Evolutionary conservation across 768 basidiomycete species (phyloP), one percentile per base, ranked within the genome.

Genomic region (Lactarius trivialis): DNA sequence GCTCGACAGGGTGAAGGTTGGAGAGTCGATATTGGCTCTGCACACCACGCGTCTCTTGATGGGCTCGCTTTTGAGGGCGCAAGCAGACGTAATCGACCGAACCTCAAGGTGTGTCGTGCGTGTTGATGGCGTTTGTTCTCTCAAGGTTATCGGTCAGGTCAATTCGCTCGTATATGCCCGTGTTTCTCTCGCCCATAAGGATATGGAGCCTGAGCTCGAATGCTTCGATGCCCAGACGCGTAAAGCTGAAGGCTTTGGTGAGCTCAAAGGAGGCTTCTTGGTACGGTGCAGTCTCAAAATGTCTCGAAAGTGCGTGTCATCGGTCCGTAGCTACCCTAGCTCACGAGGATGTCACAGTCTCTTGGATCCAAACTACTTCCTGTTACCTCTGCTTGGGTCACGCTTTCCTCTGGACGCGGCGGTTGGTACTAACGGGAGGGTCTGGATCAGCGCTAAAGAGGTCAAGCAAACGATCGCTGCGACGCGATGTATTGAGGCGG

Each of bases 151-250:
- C 41, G 52, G 60, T 14, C 9, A 98, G 96, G 86, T 98, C 51
- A 96, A 96, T 32, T 84, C 88, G 4, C 75, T 98, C 34, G 82
- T 99, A 1, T 98, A 96, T 72, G 93, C 93, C 0, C 84, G 95
- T 28, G 87, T 99, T 33, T 93, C 93, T 15, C 77, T 96, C 24
- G 94, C 97, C 6, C 93, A 95, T 70, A 91, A 93, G 70, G 95
- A 98, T 72, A 95, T 98, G 91, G 97, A 99, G 58, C 95, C 97
- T 1, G 97, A 99, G 70, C 77, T 99, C 9, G 93, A 97, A 71
- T 99, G 97, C 72, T 92, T 97, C 68, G 92, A 98, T 70, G 91
- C 93, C 2, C 89, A 93, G 68, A 93, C 91, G 28, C 86, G 85
- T 65, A 98, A 97, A 74, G 77, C 93, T 1, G 91, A 92, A 63